Conservation (phyloP, 148 eudicot genomes). For the Pharnaceum exiguum region DNA sequence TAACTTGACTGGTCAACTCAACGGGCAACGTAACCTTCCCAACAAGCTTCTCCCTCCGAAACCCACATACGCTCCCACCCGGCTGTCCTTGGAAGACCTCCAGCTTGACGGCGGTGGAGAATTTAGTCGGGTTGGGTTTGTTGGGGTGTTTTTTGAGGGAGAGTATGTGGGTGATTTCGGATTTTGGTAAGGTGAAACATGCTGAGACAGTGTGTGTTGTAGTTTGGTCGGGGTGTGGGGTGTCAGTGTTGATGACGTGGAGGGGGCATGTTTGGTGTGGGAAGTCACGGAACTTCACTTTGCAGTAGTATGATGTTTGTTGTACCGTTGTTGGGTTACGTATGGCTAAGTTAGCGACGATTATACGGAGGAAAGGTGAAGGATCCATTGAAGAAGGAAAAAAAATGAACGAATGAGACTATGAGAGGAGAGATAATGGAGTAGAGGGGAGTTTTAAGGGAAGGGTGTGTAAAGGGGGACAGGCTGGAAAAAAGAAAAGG, state of each 20-base stretch:
- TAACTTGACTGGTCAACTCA: slow-evolving; percentile 29
- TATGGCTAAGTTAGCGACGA: slow-evolving; percentile 47
- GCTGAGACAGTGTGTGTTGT: slow-evolving; percentile 31
- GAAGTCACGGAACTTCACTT: slow-evolving; percentile 44
- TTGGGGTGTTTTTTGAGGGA: no score
- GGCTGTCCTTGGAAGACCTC: slow-evolving; percentile 23
- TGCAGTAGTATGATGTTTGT: slow-evolving; percentile 23
- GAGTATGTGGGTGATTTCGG: no score
- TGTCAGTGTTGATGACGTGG: slow-evolving; percentile 18
- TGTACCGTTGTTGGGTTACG: slow-evolving; percentile 13
- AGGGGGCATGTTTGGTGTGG: slow-evolving; percentile 40
- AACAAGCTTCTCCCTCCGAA: slow-evolving; percentile 46
- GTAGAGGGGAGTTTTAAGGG: not conserved
- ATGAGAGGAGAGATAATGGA: not conserved
- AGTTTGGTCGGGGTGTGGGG: slow-evolving; percentile 7
- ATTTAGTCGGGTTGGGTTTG: no score
- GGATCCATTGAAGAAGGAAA: slow-evolving; percentile 48
- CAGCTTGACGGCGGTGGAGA: slow-evolving; percentile 4
- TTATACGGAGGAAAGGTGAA: slow-evolving; percentile 60
- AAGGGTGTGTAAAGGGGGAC: not conserved
- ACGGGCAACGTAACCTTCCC: slow-evolving; percentile 45
- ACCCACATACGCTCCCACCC: slow-evolving; percentile 16
- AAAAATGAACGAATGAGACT: no score
- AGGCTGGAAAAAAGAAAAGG: slow-evolving; percentile 11
- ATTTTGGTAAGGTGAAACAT: slow-evolving; percentile 44